Evolutionary conservation across 202 grass and related monocot species (phyloP).

Genomic region (Dendrocalamus latiflorus): DNA sequence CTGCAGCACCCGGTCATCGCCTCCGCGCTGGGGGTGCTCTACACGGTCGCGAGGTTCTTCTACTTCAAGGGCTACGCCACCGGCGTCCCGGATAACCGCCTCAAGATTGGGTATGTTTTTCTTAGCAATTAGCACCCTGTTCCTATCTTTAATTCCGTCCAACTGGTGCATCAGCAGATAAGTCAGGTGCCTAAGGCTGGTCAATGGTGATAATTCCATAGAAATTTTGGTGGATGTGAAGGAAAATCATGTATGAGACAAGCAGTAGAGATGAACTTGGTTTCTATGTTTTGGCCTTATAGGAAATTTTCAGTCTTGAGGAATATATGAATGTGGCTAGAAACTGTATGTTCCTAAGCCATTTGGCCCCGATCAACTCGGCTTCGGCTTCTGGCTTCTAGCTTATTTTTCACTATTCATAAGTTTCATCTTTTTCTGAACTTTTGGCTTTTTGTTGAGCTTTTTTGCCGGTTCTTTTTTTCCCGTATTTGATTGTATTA

Average conservation of each 20-base stretch:
- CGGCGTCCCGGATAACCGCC: constrained; percentile 72
- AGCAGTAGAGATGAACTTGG: not conserved
- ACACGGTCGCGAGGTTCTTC: constrained; percentile 76
- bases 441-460: too few relatives aligned
- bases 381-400: too few relatives aligned
- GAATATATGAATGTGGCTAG: not conserved
- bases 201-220: not conserved
- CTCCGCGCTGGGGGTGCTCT: constrained; percentile 54
- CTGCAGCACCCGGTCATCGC: constrained; percentile 68
- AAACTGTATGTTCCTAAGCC: not conserved
- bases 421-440: too few relatives aligned
- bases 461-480: too few relatives aligned
- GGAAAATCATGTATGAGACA: not conserved
- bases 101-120: constrained; percentile 73
- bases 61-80: constrained; percentile 94
- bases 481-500: too few relatives aligned
- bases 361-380: not conserved
- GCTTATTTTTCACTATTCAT: too few relatives aligned
- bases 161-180: not conserved
- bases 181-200: not conserved
- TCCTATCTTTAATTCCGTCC: not conserved
- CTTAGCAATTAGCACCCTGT: not conserved
- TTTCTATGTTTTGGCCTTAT: not conserved
- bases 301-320: not conserved
- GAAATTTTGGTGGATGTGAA: not conserved